A percentile compares a stretch with the other conserved stretches of the same genome.
Conservation (phyloP, 768 basidiomycete genomes). For the Butyriboletus loyo region DNA sequence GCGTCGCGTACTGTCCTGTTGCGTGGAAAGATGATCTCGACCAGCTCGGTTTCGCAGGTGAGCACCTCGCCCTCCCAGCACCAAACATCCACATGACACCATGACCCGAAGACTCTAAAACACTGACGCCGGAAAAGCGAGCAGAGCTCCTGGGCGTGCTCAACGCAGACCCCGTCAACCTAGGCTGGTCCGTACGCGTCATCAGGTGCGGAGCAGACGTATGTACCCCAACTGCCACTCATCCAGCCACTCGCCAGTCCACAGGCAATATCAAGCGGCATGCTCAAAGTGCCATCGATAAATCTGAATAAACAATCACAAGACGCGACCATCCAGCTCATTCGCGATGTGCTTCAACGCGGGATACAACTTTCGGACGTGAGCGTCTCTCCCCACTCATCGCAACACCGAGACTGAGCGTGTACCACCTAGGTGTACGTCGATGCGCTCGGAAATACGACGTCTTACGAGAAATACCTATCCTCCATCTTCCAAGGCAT, state of each 20-base stretch:
- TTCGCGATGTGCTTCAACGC: conserved; percentile 76
- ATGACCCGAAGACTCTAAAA: conserved; percentile 82
- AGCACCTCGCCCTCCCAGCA: conserved; percentile 10
- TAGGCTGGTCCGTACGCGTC: conserved; percentile 83
- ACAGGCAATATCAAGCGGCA: conserved; percentile 85
- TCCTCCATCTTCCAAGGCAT: conserved; percentile 80
- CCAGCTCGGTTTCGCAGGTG: conserved; percentile 87
- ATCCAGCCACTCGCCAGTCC: conserved; percentile 51
- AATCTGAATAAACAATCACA: conserved; percentile 89
- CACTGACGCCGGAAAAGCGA: conserved; percentile 69
- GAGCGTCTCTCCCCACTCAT: conserved; percentile 5
- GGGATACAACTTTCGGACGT: conserved; percentile 83
- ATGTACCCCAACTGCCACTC: not conserved
- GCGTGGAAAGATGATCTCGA: conserved; percentile 74
- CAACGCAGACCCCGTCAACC: conserved; percentile 62
- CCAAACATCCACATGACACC: not conserved
- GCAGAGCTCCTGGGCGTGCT: conserved; percentile 63
- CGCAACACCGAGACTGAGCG: not conserved
- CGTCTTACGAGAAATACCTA: conserved; percentile 81
- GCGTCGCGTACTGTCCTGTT: conserved; percentile 87
- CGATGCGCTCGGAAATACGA: conserved; percentile 88
- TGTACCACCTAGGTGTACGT: conserved; percentile 70
- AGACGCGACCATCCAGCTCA: conserved; percentile 86
- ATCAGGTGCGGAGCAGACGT: conserved; percentile 44
- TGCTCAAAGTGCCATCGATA: conserved; percentile 78